Conservation (phyloP, 2,329 filamentous ascomycete species). For the Nemania sp. region DNA sequence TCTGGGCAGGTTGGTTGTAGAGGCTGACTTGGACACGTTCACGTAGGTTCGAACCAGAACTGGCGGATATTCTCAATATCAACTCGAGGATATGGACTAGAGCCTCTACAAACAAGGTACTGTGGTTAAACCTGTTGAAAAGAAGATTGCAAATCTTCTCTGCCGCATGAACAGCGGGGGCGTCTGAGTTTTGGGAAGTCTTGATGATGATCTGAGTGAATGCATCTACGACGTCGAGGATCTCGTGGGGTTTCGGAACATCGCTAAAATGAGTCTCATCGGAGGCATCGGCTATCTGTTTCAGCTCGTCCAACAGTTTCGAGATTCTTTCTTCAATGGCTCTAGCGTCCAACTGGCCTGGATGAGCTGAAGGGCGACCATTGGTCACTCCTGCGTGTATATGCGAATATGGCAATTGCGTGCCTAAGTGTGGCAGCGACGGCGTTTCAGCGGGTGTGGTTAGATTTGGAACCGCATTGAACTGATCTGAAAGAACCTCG, state of each 20-base stretch:
- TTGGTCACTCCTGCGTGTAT: constrained; percentile 55
- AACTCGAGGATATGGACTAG: constrained; percentile 66
- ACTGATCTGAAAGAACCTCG: constrained; percentile 67
- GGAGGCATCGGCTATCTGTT: constrained; percentile 57
- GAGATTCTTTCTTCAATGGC: constrained; percentile 59
- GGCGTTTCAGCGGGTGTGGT: constrained; percentile 65
- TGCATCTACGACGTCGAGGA: constrained; percentile 66
- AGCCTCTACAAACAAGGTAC: constrained; percentile 63
- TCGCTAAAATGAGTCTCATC: constrained; percentile 64
- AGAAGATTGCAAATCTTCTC: constrained; percentile 63
- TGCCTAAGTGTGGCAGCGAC: constrained; percentile 56
- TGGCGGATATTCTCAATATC: constrained; percentile 59
- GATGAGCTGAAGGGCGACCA: constrained; percentile 50
- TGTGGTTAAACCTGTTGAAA: constrained; percentile 57
- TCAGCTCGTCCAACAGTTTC: constrained; percentile 62
- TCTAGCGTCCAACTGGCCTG: constrained; percentile 57
- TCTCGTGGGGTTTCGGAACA: constrained; percentile 60
- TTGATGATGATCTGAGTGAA: constrained; percentile 67
- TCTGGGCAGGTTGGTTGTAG: constrained; percentile 59
- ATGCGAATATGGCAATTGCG: constrained; percentile 61
- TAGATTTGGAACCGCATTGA: constrained; percentile 59
- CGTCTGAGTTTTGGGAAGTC: constrained; percentile 63
- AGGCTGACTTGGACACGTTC: constrained; percentile 61
- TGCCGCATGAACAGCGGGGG: constrained; percentile 62
- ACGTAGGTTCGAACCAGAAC: constrained; percentile 54